Evolutionary conservation across 75 land plant genomes (phyloP), one percentile per base, ranked within the genome.

Genomic region (Sequoia sempervirens): DNA sequence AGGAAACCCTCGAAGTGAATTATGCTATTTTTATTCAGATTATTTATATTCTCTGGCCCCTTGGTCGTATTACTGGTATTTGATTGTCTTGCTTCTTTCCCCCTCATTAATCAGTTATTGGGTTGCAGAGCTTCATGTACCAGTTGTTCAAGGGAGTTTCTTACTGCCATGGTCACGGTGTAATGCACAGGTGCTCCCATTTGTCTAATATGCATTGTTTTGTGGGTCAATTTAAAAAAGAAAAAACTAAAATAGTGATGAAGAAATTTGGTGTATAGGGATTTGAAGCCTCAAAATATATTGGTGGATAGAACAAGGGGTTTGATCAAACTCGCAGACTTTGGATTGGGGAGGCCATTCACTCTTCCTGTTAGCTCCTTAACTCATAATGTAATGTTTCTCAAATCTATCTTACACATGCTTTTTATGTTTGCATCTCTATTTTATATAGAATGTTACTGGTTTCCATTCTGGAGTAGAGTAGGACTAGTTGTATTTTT

Each of bases 251-350:
- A 34, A 15, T 52, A 18, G n/a, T 36, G 30, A 26, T 5, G 66
- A 47, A 47, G 75, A 18, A 32, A n/a, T 52, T 56, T 18, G 47
- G 45, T 17, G 8, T 73, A 80, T 80, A 96, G 99, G 85, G 99
- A 96, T 79, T 88, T 97, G 81, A 97, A 97, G 85, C 99, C 99
- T 41, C 99, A 97, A 87, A 97, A 95, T 85, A 87, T 97, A 17
- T 80, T 97, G 85, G 93, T 97, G 90, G 99, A 97, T 70, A 89
- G 86, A 18, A 88, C 91, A 86, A 93, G 87, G 1, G 86, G 91
- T 83, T 84, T 86, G 79, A 89, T 95, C 17, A 97, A 97, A 56
- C 90, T 97, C 34, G 99, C 94, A 36, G 99, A 95, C 82, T 90
- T 97, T 81, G 99, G 99, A 5, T 92, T 93, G 14, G 88, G 93